Evolutionary conservation across 495 filamentous ascomycete genomes (phyloP), one percentile per base, ranked within the genome.

Genomic region (Penicillium paradoxum): DNA sequence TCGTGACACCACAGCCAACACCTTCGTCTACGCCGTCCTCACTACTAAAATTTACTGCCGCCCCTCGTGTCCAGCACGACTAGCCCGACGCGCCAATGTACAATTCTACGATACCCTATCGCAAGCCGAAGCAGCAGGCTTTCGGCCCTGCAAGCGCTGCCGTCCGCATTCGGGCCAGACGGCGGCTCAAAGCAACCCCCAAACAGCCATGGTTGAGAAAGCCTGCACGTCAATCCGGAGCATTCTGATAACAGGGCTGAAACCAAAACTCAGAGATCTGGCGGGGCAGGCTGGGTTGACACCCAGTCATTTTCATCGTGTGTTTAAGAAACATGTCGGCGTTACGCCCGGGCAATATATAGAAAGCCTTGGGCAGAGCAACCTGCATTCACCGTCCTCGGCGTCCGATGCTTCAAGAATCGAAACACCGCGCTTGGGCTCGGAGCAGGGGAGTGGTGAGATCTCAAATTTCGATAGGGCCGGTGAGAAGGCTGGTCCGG

Each of bases 41-140:
- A 82, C 81, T 0, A 87, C 84, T 6, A 78, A 75, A 24, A 83
- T 85, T 38, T 86, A 81, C 65, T 88, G 84, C 57, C 79, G 82
- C 1, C 79, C 83, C 5, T 79, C 74, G 7, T 86, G 83, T 46
- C 67, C 79, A 2, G 75, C 80, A 4, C 79, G 84, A 4, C 75
- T 84, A 17, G 82, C 84, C 8, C 75, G 82, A 14, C 77, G 83
- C 17, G 76, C 79, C 30, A 85, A 86, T 53, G 73, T 86, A 43
- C 59, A 65, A 13, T 86, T 86, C 67, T 81, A 79, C 64, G 67
- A 78, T 36, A 77, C 72, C 6, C 66, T 79, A n/a, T 60, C 70
- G 0, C 73, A 79, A 48, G 84, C 84, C 15, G 71, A 78, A 59
- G 57, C 62, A 3, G 81, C 73, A 15, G 84, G 83, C 0, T 85